Percentiles rank a stretch among this genome's conserved stretches.
phyloP scores from a whole-genome alignment of 2,329 filamentous ascomycete genomes.

The Dichotomopilus funicola region DNA sequence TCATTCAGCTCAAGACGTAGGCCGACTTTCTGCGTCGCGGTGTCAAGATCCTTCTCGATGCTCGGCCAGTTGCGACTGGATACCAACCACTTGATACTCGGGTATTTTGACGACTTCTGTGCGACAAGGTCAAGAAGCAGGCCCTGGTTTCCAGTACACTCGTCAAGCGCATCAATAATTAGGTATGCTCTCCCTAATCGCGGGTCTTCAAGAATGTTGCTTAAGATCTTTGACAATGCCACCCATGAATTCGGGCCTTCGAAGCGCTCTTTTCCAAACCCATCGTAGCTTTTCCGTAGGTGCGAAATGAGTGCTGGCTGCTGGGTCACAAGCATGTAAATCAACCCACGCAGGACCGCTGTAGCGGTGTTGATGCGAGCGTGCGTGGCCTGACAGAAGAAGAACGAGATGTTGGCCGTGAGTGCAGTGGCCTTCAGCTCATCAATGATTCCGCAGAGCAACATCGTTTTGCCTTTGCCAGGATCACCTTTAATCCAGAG shows the following conservation, averaged over 20 bases:
- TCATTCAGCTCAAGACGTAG: too few species aligned
- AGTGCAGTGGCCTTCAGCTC: too few species aligned
- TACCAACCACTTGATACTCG: constrained; percentile 36
- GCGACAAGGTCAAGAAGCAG: not conserved
- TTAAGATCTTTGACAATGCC: too few species aligned
- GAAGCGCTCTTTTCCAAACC: not conserved
- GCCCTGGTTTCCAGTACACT: constrained; percentile 29
- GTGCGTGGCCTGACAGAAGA: too few species aligned
- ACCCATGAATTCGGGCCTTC: too few species aligned
- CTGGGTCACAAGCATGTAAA: constrained; percentile 26
- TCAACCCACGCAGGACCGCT: too few species aligned
- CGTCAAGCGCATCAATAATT: constrained; percentile 43
- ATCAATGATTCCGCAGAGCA: not conserved
- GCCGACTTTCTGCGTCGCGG: constrained; percentile 21
- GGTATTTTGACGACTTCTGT: not conserved
- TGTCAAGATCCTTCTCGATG: constrained; percentile 30
- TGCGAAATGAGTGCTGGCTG: constrained; percentile 30
- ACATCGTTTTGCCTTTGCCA: not conserved
- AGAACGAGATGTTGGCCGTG: too few species aligned
- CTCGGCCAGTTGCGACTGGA: constrained; percentile 35
- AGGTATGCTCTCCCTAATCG: too few species aligned
- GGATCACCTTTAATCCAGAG: too few species aligned
- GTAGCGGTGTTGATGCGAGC: too few species aligned
- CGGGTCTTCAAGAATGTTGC: too few species aligned
- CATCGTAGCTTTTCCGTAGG: constrained; percentile 22